These are phyloP conservation scores for Moesziomyces antarcticus DNA, from an alignment of 1,284 basidiomycete genomes.

Conservation along the genomic window DNA sequence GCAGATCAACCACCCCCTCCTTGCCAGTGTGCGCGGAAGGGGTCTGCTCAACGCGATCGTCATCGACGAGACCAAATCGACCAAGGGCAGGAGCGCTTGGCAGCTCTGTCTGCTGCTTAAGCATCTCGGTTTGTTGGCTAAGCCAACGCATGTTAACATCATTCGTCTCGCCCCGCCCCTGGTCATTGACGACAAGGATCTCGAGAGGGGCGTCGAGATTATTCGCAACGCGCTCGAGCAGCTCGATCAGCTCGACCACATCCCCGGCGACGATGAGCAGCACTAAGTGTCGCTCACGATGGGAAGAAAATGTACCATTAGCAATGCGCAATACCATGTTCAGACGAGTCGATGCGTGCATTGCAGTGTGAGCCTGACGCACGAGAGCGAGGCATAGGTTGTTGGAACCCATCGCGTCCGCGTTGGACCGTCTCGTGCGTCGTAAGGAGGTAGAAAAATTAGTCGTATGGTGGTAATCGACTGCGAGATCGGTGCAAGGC, in stretches of 20 bases:
- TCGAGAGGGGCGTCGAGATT: slow-evolving; percentile 79
- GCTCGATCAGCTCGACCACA: slow-evolving; percentile 73
- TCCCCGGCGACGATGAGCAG: slow-evolving; percentile 57
- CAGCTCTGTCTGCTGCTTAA: slow-evolving; percentile 93
- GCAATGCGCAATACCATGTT: no score
- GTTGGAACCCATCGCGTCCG: no score
- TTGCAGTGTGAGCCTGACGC: no score
- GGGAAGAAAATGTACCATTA: no score
- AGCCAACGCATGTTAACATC: slow-evolving; percentile 96
- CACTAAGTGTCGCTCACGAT: no score
- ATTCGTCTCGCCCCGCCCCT: slow-evolving; percentile 95
- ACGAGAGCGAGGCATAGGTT: no score
- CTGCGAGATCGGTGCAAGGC: no score
- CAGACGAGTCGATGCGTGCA: no score
- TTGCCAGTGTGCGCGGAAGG: slow-evolving; percentile 79
- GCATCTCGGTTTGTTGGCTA: slow-evolving; percentile 87
- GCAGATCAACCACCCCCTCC: slow-evolving; percentile 72
- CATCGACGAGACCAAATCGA: slow-evolving; percentile 85
- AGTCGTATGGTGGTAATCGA: no score
- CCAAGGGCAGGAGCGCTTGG: slow-evolving; percentile 85
- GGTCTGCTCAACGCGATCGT: slow-evolving; percentile 94
- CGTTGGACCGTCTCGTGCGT: no score
- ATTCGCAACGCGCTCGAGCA: slow-evolving; percentile 83
- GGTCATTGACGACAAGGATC: slow-evolving; percentile 86
- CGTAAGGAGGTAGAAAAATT: no score